Percentiles rank a stretch among this genome's conserved stretches.
phyloP scores from a whole-genome alignment of 1,139 yeast species.

The Kodamaea ohmeri region DNA sequence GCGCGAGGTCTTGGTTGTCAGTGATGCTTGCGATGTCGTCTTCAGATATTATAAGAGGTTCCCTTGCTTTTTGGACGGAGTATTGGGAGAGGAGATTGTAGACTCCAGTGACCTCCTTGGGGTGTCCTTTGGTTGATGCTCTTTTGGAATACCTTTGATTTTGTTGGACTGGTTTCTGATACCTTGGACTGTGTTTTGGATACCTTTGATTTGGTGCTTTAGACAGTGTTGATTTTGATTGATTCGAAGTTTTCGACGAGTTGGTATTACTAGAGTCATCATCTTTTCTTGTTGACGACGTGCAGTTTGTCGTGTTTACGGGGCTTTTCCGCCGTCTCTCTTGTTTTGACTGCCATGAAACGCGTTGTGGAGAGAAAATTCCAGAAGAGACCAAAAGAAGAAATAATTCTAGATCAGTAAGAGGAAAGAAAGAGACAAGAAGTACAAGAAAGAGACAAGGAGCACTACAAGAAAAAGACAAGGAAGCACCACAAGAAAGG shows the following conservation, averaged over 20 bases:
- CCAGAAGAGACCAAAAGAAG: not conserved
- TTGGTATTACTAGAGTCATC: not conserved
- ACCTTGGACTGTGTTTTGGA: too few relatives aligned
- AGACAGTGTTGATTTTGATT: not conserved
- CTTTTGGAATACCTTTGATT: not conserved
- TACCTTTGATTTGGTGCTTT: not conserved
- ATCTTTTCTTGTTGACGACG: not conserved
- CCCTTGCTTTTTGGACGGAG: conserved; percentile 1
- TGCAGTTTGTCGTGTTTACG: conserved; percentile 1
- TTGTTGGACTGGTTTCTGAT: not conserved
- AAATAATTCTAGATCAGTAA: not conserved
- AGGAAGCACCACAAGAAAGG: too few relatives aligned
- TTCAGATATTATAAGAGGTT: conserved; percentile 25
- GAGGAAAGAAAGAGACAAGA: not conserved
- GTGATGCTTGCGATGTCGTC: conserved; percentile 31
- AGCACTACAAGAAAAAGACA: too few relatives aligned
- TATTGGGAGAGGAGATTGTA: not conserved
- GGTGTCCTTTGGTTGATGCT: not conserved
- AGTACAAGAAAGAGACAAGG: too few relatives aligned
- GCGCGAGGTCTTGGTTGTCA: conserved; percentile 28
- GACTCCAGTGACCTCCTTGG: not conserved
- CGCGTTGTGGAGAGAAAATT: conserved; percentile 2
- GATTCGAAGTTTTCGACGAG: not conserved
- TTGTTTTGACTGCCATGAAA: conserved; percentile 3
- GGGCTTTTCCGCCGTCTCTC: conserved; percentile 2